phyloP scores from a whole-genome alignment of 768 basidiomycete genomes.

The Boletus rex-veris region DNA sequence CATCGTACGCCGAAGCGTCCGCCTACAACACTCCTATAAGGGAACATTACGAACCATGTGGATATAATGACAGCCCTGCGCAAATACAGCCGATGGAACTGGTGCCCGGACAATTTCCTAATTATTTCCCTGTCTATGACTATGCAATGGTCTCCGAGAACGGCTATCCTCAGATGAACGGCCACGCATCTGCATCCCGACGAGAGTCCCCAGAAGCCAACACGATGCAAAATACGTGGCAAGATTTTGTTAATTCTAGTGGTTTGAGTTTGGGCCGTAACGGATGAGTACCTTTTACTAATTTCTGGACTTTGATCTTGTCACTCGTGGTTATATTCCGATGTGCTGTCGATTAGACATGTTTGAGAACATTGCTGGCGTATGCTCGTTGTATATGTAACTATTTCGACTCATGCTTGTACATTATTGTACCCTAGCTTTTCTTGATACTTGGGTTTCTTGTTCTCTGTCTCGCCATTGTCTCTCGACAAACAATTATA shows the following conservation, averaged over 20 bases:
- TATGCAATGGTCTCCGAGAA: slow-evolving; percentile 43
- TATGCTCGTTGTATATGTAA: slow-evolving; percentile 19
- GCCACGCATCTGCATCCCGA: slow-evolving; percentile 32
- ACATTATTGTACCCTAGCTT: slow-evolving; percentile 13
- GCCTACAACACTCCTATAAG: slow-evolving; percentile 25
- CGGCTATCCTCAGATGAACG: slow-evolving; percentile 39
- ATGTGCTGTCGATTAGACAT: slow-evolving; percentile 8
- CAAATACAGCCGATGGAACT: slow-evolving; percentile 33
- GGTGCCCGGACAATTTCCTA: slow-evolving; percentile 46
- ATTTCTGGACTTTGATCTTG: slow-evolving; percentile 8
- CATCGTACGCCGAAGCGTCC: slow-evolving; percentile 25
- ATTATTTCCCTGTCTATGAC: slow-evolving; percentile 76
- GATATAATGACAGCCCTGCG: slow-evolving; percentile 17
- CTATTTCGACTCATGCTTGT: slow-evolving; percentile 12
- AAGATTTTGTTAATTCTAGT: slow-evolving; percentile 51
- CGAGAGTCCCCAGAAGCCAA: slow-evolving; percentile 54
- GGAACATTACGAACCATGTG: slow-evolving; percentile 24
- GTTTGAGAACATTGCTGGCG: slow-evolving; percentile 5
- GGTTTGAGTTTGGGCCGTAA: slow-evolving; percentile 19
- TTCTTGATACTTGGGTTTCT: slow-evolving; percentile 15
- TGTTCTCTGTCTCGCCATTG: background rate
- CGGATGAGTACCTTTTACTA: slow-evolving; percentile 2
- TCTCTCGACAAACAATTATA: slow-evolving; percentile 19
- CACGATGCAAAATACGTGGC: slow-evolving; percentile 58
- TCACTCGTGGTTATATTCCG: slow-evolving; percentile 1